These are phyloP conservation scores for Blastocystis sp. DNA, from an alignment of 352 stramenopile species.

Conservation along the genomic window DNA sequence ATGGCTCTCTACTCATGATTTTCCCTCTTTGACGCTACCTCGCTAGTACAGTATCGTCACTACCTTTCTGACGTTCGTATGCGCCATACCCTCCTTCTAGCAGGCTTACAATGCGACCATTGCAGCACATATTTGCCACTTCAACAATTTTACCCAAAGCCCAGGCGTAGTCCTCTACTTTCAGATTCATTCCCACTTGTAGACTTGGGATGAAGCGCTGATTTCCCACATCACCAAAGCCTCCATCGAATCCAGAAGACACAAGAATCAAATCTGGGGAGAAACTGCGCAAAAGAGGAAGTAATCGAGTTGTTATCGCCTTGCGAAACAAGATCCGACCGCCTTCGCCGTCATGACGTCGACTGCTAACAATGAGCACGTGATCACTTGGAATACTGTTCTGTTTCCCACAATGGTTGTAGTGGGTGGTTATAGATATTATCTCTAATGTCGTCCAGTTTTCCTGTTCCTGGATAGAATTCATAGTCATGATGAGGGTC, in stretches of 20 bases:
- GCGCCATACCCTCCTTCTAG: constrained; percentile 84
- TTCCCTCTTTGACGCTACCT: neutral
- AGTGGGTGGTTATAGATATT: constrained; percentile 80
- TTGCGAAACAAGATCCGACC: constrained; percentile 66
- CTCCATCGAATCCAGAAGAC: constrained; percentile 75
- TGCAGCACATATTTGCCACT: constrained; percentile 84
- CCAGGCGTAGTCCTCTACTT: constrained; percentile 77
- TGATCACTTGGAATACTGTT: neutral
- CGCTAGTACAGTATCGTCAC: neutral
- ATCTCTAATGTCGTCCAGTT: constrained; percentile 70
- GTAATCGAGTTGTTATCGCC: constrained; percentile 70
- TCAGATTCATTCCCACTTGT: constrained; percentile 68
- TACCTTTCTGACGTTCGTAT: constrained; percentile 30
- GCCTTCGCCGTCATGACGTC: constrained; percentile 8
- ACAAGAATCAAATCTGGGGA: constrained; percentile 75
- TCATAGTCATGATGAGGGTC: constrained; percentile 65
- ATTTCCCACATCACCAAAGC: constrained; percentile 71
- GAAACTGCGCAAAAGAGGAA: constrained; percentile 71
- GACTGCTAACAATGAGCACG: neutral
- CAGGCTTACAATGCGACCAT: constrained; percentile 84
- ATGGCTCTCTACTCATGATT: neutral
- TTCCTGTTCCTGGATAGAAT: constrained; percentile 74
- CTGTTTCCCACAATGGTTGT: constrained; percentile 69
- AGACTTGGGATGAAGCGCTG: constrained; percentile 66
- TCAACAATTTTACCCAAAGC: constrained; percentile 75